Conservation (phyloP, 2,329 filamentous ascomycete genomes). For the Parafenestella ontariensis region DNA sequence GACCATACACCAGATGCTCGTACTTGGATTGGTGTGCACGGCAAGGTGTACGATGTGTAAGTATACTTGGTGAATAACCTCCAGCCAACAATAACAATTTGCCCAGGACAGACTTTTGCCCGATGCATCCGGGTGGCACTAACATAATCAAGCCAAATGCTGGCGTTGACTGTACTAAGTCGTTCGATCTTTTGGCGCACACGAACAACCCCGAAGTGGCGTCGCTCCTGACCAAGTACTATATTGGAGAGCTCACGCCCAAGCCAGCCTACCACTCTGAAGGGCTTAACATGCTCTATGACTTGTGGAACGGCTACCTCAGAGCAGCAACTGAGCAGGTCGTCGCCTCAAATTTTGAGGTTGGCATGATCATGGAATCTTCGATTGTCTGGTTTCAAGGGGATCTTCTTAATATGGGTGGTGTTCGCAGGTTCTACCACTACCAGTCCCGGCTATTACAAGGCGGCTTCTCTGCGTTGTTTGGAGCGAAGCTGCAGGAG, state of each 20-base stretch:
- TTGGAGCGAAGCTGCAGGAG: slow-evolving; percentile 33
- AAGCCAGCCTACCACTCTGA: slow-evolving; percentile 28
- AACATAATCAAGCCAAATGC: slow-evolving; percentile 86
- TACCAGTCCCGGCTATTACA: slow-evolving; percentile 33
- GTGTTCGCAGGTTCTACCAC: slow-evolving; percentile 35
- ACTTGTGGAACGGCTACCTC: slow-evolving; percentile 31
- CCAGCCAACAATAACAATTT: too few species aligned
- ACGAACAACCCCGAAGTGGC: slow-evolving; percentile 78
- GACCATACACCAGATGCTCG: slow-evolving; percentile 45
- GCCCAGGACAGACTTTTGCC: slow-evolving; percentile 78
- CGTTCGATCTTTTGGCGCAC: slow-evolving; percentile 91
- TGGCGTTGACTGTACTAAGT: slow-evolving; percentile 86
- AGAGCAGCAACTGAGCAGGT: slow-evolving; percentile 29
- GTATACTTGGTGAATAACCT: too few species aligned
- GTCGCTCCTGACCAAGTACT: slow-evolving; percentile 44
- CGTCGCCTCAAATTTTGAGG: slow-evolving; percentile 31
- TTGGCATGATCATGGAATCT: slow-evolving; percentile 31
- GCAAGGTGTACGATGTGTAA: slow-evolving; percentile 81
- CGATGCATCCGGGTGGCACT: slow-evolving; percentile 81
- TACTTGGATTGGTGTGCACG: slow-evolving; percentile 86
- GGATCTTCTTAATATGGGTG: slow-evolving; percentile 36
- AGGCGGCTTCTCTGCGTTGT: slow-evolving; percentile 29
- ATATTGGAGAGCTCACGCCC: slow-evolving; percentile 30
- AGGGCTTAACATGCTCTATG: slow-evolving; percentile 32
- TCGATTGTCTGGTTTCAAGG: slow-evolving; percentile 34